phyloP scores from a whole-genome alignment of 2,329 filamentous ascomycete species.

The Botryotinia calthae region DNA sequence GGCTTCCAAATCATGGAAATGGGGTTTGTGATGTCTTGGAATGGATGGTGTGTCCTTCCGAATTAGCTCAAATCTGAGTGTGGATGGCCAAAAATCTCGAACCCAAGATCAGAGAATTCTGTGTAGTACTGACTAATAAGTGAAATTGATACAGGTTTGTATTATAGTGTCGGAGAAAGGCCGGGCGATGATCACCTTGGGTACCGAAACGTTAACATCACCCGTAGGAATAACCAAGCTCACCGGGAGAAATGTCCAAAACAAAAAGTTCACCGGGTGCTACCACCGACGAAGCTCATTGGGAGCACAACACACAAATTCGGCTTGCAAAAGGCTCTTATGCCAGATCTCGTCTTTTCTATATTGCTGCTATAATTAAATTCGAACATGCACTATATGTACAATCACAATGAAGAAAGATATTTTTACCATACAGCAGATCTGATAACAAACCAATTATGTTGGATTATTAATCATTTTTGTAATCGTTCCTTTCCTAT shows the following conservation, averaged over 20 bases:
- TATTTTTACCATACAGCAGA: background rate
- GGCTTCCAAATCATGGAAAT: background rate
- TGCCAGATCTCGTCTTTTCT: background rate
- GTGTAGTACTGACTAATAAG: background rate
- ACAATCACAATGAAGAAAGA: background rate
- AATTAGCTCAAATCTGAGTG: background rate
- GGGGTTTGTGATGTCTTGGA: background rate
- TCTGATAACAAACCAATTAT: background rate
- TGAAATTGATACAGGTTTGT: background rate
- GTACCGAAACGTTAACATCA: background rate
- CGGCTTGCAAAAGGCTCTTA: background rate
- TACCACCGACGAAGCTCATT: background rate
- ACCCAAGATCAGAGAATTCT: background rate
- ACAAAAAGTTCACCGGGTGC: background rate
- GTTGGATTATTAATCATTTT: slow-evolving; percentile 20
- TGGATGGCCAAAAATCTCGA: background rate
- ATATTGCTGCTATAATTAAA: background rate
- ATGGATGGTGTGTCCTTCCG: background rate
- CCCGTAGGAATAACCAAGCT: background rate
- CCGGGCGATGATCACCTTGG: background rate
- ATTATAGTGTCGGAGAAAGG: background rate
- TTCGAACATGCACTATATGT: background rate
- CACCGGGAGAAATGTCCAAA: background rate
- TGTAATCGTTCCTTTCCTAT: slow-evolving; percentile 10
- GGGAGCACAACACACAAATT: background rate